Evolutionary conservation across 169 alveolate species (phyloP), one percentile per base, ranked within the genome.

Genomic region (Cryptosporidium sp.): DNA sequence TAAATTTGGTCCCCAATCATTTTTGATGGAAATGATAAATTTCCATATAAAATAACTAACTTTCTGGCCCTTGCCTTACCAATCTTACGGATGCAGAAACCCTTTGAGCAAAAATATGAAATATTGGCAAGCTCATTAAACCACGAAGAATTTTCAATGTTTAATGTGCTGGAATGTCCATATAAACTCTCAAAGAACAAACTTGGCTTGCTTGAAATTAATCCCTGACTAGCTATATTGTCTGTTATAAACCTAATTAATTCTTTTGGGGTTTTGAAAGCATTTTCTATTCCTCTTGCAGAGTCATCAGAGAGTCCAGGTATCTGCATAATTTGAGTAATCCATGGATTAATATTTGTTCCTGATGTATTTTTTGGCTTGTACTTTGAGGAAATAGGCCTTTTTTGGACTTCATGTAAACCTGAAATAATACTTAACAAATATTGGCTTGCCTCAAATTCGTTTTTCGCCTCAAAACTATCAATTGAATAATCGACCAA

Each of bases 301-400:
- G 89, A 80, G 33, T 80, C 89, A 35, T 80, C 89, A 18, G 89
- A 80, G 26, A 80, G 60, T 7, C 89, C 89, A 39, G 89, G 89
- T 42, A 80, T 80, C 65, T 80, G 89, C 37, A 80, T 29, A 23
- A 80, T 23, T 80, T 80, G 89, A 45, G 89, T 44, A 44, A 80
- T 42, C 89, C 89, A 80, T 16, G 70, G 42, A 80, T 44, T 60
- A 37, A 16, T 73, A 80, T 45, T 65, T 60, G 75, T 9, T 26
- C 61, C 23, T n/a, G 89, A 62, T n/a, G 18, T 39, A 70, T 70
- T 70, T 65, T 58, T 80, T 3, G 89, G 89, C 9, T 65, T 80
- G 62, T 80, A 80, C 44, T 80, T 80, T 33, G 89, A 80, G 9
- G 89, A 65, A 26, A 80, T 9, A 8, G 89, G 75, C 8, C 67